Conservation (phyloP, 345 rosid genomes). For the Hirschfeldia incana region DNA sequence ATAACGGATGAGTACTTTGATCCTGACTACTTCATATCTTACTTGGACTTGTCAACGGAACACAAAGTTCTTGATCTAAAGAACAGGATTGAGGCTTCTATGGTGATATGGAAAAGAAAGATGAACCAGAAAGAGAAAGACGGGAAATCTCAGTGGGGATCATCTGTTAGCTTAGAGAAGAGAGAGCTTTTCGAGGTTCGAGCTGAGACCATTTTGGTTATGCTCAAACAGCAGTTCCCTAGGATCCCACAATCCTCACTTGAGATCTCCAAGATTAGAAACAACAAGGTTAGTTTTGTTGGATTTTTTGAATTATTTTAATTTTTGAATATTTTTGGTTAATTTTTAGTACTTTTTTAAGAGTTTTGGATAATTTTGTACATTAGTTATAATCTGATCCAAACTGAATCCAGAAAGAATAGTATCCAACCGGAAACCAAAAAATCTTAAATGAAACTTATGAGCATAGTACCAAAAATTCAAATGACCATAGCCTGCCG, state of each 20-base stretch:
- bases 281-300: constrained; percentile 44
- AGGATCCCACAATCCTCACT: constrained; percentile 84
- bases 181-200: constrained; percentile 92
- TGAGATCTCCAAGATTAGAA: constrained; percentile 77
- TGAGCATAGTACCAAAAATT: not conserved
- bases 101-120: constrained; percentile 90
- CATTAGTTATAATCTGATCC: not conserved
- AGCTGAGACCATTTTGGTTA: constrained; percentile 71
- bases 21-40: constrained; percentile 70
- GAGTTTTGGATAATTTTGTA: not conserved
- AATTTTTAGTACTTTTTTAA: not conserved
- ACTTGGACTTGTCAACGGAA: constrained; percentile 77
- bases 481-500: too few species aligned
- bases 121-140: constrained; percentile 60
- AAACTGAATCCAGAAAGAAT: not conserved
- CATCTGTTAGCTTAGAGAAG: constrained; percentile 84
- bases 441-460: not conserved
- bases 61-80: constrained; percentile 81
- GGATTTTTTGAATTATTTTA: not conserved
- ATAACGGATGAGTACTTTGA: constrained; percentile 81
- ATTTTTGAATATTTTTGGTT: not conserved
- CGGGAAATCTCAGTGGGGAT: constrained; percentile 59
- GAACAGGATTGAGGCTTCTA: constrained; percentile 93
- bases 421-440: not conserved
- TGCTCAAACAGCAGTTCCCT: constrained; percentile 77